These are phyloP conservation scores for Trypanosoma melophagium DNA, from an alignment of 208 protist genomes.

Conservation along the genomic window DNA sequence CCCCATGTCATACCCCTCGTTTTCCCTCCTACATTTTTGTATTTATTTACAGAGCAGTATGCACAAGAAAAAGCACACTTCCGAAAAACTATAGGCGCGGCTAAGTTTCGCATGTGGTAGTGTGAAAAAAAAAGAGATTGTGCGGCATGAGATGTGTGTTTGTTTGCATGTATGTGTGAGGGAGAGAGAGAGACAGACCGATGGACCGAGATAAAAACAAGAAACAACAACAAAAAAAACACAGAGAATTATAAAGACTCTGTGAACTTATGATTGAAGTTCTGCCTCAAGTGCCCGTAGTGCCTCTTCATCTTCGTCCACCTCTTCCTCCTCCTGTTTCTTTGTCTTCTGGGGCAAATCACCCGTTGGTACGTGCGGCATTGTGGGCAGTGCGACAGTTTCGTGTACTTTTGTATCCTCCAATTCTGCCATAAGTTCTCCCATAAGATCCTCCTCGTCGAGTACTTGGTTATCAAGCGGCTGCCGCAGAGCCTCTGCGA, in stretches of 20 bases:
- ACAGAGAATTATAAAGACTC: neutral
- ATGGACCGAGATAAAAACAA: neutral
- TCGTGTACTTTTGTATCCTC: conserved; percentile 25
- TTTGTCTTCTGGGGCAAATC: conserved; percentile 35
- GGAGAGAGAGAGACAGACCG: neutral
- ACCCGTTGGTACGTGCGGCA: conserved; percentile 38
- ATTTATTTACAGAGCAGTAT: too few species aligned
- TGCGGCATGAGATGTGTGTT: too few species aligned
- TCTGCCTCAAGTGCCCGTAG: conserved; percentile 71
- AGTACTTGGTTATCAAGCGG: conserved; percentile 73
- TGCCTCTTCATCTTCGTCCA: conserved; percentile 72
- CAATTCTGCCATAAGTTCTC: conserved; percentile 77
- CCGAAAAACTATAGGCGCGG: too few species aligned
- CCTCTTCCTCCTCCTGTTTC: conserved; percentile 61
- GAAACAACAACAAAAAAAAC: conserved; percentile 5
- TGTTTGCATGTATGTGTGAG: neutral
- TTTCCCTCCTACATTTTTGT: neutral
- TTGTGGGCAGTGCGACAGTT: conserved; percentile 21
- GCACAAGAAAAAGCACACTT: too few species aligned
- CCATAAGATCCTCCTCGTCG: conserved; percentile 85
- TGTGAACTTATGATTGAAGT: conserved; percentile 36
- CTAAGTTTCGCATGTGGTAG: too few species aligned
- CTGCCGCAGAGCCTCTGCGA: conserved; percentile 80
- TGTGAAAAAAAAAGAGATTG: neutral
- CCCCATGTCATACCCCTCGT: neutral